Evolutionary conservation across 352 stramenopile species (phyloP).

Genomic region (Globisporangium acanthophoron): DNA sequence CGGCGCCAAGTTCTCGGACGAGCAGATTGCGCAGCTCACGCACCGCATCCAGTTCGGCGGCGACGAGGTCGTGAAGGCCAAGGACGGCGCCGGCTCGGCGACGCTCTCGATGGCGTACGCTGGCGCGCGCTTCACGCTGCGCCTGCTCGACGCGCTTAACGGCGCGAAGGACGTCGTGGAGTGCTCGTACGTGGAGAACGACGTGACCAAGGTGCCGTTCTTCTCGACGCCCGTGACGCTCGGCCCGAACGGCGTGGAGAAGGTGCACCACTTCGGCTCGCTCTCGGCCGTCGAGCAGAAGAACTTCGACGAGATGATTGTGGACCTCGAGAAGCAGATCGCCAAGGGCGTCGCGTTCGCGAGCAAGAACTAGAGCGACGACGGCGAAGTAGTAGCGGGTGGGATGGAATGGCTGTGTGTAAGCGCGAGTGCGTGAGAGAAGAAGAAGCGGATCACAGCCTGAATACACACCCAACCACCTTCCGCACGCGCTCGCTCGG

Average conservation of each 20-base stretch:
- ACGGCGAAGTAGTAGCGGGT: not conserved
- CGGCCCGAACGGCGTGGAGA: conserved; percentile 94
- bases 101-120: conserved; percentile 99
- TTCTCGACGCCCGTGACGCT: conserved; percentile 96
- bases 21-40: conserved; percentile 93
- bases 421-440: not conserved
- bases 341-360: conserved; percentile 84
- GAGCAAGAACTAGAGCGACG: conserved; percentile 41
- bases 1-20: conserved; percentile 90
- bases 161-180: conserved; percentile 94
- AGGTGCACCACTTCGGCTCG: conserved; percentile 92
- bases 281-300: conserved; percentile 77
- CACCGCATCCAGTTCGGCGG: conserved; percentile 94
- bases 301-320: conserved; percentile 89
- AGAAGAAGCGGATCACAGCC: not conserved
- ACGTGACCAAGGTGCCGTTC: conserved; percentile 93
- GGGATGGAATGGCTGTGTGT: no score
- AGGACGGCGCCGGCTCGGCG: conserved; percentile 97
- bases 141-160: conserved; percentile 93
- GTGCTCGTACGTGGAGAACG: conserved; percentile 97
- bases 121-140: conserved; percentile 91
- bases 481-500: not conserved
- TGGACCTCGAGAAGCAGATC: conserved; percentile 83
- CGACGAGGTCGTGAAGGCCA: conserved; percentile 95
- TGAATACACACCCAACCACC: not conserved